These are phyloP conservation scores for Phytopythium cucurbitacearum DNA, from an alignment of 352 stramenopile genomes.

Conservation along the genomic window DNA sequence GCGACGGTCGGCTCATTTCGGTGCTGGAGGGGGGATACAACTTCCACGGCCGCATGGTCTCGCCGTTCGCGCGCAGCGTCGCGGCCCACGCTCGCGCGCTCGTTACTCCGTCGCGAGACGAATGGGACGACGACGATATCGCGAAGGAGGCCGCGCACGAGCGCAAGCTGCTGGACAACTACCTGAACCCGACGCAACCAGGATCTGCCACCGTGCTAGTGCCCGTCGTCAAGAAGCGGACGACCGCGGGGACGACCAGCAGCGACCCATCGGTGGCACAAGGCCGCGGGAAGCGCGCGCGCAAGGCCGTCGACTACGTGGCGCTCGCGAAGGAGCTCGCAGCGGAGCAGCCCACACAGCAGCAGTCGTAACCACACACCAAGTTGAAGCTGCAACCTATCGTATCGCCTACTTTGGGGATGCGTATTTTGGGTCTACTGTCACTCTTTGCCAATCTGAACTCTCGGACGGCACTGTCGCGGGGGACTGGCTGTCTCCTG, in stretches of 20 bases:
- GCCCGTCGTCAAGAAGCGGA: slow-evolving; percentile 32
- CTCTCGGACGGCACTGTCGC: too few relatives aligned
- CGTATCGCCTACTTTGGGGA: too few relatives aligned
- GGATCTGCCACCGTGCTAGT: slow-evolving; percentile 1
- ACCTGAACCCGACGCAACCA: slow-evolving; percentile 17
- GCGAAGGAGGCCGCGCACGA: slow-evolving; percentile 51
- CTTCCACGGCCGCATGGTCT: slow-evolving; percentile 79
- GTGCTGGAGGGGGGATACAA: slow-evolving; percentile 88
- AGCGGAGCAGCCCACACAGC: neutral
- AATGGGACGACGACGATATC: slow-evolving; percentile 40
- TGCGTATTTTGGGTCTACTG: too few relatives aligned
- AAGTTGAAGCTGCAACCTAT: too few relatives aligned
- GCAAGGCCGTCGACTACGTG: slow-evolving; percentile 67
- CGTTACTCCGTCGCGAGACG: slow-evolving; percentile 38
- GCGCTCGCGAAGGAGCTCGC: slow-evolving; percentile 51
- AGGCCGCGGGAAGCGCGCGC: slow-evolving; percentile 38
- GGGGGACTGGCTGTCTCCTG: too few relatives aligned
- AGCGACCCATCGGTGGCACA: slow-evolving; percentile 6
- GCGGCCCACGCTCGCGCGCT: slow-evolving; percentile 64
- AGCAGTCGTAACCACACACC: neutral
- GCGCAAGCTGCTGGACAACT: slow-evolving; percentile 40
- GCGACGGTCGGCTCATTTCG: slow-evolving; percentile 70
- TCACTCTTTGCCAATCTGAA: too few relatives aligned
- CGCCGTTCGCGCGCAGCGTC: slow-evolving; percentile 73
- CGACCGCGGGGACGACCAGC: slow-evolving; percentile 1